Evolutionary conservation across 2,329 filamentous ascomycete genomes (phyloP), one percentile per base, ranked within the genome.

Genomic region (Truncatella angustata): DNA sequence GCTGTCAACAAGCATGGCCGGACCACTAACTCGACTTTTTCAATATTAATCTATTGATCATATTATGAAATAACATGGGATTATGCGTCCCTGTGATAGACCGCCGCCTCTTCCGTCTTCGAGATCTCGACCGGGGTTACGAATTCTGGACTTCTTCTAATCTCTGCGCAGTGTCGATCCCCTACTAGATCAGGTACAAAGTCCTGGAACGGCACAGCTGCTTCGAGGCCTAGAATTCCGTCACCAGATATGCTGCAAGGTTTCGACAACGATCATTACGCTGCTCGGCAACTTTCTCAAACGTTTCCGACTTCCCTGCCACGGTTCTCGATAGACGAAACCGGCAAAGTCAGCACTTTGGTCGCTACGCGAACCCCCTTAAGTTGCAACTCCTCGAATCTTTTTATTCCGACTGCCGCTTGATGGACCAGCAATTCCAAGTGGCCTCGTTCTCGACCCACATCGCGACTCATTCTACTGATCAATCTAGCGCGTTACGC

Each of bases 181-280:
- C 40, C n/a, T n/a, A 20, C 36, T n/a, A 39, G 36, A 39, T 39
- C 36, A 39, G 36, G 36, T 11, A 39, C 36, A 39, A 39, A 39
- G 36, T 7, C 18, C 36, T n/a, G 36, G 36, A n/a, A 39, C 16
- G 7, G 18, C 36, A n/a, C 36, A n/a, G 16, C 36, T 9, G 36
- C n/a, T 11, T 39, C 12, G 18, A 39, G 36, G 36, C n/a, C 36
- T 39, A 39, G 36, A 39, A 39, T n/a, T 39, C 18, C 36, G 7
- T 32, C 36, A 39, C 7, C 36, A 34, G 7, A 32, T 32, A 14
- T 32, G 28, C 28, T 32, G 14, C 14, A n/a, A n/a, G 36, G 14
- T 39, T 20, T 39, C 7, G n/a, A 39, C 36, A 16, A 32, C 28
- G 7, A 32, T 9, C 7, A 32, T 14, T 32, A 14, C 28, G 7